Evolutionary conservation across 768 basidiomycete species (phyloP).

Genomic region (Lepiota brunneoincarnata): DNA sequence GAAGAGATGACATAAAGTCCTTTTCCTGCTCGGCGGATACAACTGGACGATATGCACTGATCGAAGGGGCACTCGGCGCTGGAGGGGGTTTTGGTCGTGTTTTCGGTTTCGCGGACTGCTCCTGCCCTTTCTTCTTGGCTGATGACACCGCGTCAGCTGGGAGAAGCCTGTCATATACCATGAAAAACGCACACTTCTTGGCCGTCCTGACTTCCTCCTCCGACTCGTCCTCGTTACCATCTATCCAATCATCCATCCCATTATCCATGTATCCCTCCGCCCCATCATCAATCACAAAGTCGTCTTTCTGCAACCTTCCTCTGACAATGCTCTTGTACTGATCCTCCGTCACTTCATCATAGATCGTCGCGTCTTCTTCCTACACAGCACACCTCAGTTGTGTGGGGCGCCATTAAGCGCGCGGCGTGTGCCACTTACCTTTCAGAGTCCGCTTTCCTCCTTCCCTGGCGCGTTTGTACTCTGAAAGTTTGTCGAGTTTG

Average conservation of each 20-base stretch:
- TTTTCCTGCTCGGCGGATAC: constrained; percentile 78
- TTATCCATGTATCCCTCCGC: constrained; percentile 91
- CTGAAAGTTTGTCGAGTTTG: constrained; percentile 50
- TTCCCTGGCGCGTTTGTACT: constrained; percentile 56
- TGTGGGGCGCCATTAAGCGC: not conserved
- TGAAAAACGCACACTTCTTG: constrained; percentile 41
- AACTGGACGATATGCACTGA: constrained; percentile 77
- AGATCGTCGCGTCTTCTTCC: constrained; percentile 67
- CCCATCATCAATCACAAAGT: constrained; percentile 96
- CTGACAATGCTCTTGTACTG: constrained; percentile 86
- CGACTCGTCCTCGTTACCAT: constrained; percentile 43
- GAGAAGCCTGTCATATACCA: constrained; percentile 14
- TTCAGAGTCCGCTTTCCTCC: constrained; percentile 57
- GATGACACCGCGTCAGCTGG: not conserved
- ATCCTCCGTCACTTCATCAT: constrained; percentile 88
- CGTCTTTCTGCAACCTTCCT: constrained; percentile 78
- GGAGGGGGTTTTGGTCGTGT: constrained; percentile 47
- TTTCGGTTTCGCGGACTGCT: constrained; percentile 34
- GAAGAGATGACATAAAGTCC: constrained; percentile 83
- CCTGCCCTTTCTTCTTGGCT: constrained; percentile 44
- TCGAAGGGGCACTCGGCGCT: constrained; percentile 53
- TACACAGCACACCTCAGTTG: constrained; percentile 14
- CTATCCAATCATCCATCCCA: constrained; percentile 93
- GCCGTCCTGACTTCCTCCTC: constrained; percentile 52
- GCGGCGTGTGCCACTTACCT: constrained; percentile 37